Conservation (phyloP, 495 filamentous ascomycete species). For the Lentithecium fluviatile region DNA sequence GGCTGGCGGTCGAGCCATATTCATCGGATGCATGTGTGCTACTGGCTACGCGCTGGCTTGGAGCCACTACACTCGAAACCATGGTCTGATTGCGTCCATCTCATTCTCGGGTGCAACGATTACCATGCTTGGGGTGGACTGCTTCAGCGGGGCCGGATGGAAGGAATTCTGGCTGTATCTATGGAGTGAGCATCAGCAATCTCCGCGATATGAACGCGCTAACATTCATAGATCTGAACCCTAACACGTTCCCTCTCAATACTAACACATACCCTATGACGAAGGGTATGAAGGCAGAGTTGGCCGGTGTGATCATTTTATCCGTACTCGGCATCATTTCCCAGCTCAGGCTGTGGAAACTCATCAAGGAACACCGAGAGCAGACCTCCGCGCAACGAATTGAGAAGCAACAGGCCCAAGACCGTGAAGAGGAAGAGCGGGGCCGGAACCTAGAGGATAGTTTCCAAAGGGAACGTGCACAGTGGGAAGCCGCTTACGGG, state of each 20-base stretch:
- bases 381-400: conserved; percentile 57
- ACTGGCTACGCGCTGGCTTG: conserved; percentile 72
- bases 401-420: conserved; percentile 57
- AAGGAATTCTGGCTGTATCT: conserved; percentile 97
- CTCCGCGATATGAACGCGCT: conserved; percentile 16
- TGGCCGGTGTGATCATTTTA: conserved; percentile 73
- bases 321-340: conserved; percentile 74
- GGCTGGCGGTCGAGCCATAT: conserved; percentile 61
- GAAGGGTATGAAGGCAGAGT: conserved; percentile 79
- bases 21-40: conserved; percentile 71
- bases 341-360: conserved; percentile 82
- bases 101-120: conserved; percentile 81
- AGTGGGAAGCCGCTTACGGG: conserved; percentile 82
- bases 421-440: conserved; percentile 69
- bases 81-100: conserved; percentile 70
- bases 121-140: conserved; percentile 81
- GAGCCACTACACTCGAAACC: conserved; percentile 71
- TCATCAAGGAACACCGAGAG: conserved; percentile 71
- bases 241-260: conserved; percentile 71
- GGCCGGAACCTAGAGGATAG: conserved; percentile 67
- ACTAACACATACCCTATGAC: conserved; percentile 82
- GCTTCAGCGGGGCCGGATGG: conserved; percentile 81
- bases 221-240: conserved; percentile 61
- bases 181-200: conserved; percentile 62
- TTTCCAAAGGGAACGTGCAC: conserved; percentile 62